Base-by-base conservation (phyloP, 2,329 filamentous ascomycete species). In the Aschersonia sp. region DNA sequence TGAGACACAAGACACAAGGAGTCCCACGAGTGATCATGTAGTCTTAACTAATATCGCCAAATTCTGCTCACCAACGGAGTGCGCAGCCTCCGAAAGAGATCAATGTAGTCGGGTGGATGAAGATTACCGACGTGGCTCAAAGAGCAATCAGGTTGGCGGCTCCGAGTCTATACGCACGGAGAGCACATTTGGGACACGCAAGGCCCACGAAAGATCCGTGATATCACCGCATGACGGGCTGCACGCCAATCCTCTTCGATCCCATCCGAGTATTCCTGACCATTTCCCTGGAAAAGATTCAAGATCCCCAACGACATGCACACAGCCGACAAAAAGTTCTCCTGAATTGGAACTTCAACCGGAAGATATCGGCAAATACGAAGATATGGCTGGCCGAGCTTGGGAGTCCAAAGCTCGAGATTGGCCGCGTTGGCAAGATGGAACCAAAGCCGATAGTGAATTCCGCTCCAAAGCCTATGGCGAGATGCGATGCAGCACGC, bases 391-490 rank as follows among this genome's bases (percentile, higher is more conserved):
- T 22, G 22, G 22, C 22, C 22, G 22, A 22, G 22, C 22, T 4
- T 22, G 22, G 22, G 22, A 22, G 22, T 22, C 22, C 22, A 22
- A 22, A 22, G 22, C 22, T 22, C 22, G 22, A 22, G 22, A 22
- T 22, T 4, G 22, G 22, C 22, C 22, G 22, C 22, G 22, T 4
- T 39, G 35, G 35, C 35, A 39, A 11, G 8, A 39, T 39, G 35
- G 35, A 39, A 39, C 2, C 40, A 65, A 32, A 72, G 76, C 45
- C 22, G 22, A 22, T 22, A 56, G 56, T 12, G 59, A 58, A 43
- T 77, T 79, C 57, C 74, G 68, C 55, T 60, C 72, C 8, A 76
- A 74, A 57, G 69, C 73, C n/a, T 81, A 82, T 53, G 76, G 76
- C n/a, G 70, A 74, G 45, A 64, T 81, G 43, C 72, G 68, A 55